Evolutionary conservation across 139 green algal genomes (phyloP), one percentile per base, ranked within the genome.

Genomic region (Deuterostichococcus epilithicus): DNA sequence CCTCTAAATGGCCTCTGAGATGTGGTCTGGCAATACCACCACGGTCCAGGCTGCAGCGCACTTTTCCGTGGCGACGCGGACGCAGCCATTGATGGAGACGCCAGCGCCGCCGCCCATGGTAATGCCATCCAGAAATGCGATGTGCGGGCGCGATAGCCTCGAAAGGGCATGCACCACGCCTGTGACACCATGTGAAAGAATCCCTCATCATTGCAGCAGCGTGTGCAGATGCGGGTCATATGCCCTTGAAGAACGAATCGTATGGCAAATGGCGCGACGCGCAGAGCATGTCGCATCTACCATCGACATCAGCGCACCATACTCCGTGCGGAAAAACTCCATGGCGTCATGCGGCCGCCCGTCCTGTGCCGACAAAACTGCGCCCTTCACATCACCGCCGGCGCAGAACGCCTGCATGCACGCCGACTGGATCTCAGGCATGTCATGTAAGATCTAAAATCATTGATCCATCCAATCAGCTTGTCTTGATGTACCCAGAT

Each of bases 81-180:
- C 97, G 25, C 63, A 70, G 44, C 93, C 94, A 75, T 98, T 90
- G 72, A 97, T 88, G 5, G 88, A 94, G 26, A 97, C 73, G 33
- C 96, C 95, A 1, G 85, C 90, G 1, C 95, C 95, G 25, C 96
- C 95, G 0, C 96, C 96, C 91, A 98, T 97, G 3, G 89, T 87
- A 59, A 98, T 92, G 72, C 95, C 95, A 75, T 99, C 93, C 34
- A 98, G 80, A 13, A 99, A 32, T 0, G 92, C 87, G 0, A 98
- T 83, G 76, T 97, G 91, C 0, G 92, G 92, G 72, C 87, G 86
- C 26, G 20, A 37, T 36, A 92, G 78, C 20, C 15, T 66, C 4
- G 76, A 67, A 67, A 86, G 82, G 30, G 63, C 23, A 37, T 69
- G 63, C n/a, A 69, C 63, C 36, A 35, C n/a, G 37, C 30, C 63